phyloP scores from a whole-genome alignment of 805 yeast species.

The Candida railenensis region DNA sequence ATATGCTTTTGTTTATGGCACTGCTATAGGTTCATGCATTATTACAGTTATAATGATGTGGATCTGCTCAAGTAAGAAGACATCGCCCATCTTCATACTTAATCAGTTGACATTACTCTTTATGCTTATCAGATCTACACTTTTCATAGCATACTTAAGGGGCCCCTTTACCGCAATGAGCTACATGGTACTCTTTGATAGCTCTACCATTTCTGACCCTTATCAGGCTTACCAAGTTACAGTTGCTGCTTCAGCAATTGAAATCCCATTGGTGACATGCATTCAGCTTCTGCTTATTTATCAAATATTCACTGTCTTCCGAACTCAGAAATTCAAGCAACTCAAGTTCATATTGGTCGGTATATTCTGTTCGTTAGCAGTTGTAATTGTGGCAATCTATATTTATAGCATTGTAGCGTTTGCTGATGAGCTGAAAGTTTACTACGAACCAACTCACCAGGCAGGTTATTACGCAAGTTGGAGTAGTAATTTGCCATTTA shows the following conservation, averaged over 20 bases:
- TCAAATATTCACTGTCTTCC: constrained; percentile 73
- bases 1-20: constrained; percentile 15
- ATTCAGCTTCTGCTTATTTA: constrained; percentile 67
- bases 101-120: constrained; percentile 62
- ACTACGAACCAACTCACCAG: constrained; percentile 8
- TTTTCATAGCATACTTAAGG: constrained; percentile 54
- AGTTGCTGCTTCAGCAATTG: constrained; percentile 62
- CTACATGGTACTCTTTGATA: constrained; percentile 34
- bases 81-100: constrained; percentile 70
- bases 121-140: constrained; percentile 57
- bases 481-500: constrained; percentile 52
- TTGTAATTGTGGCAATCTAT: constrained; percentile 59
- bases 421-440: constrained; percentile 10
- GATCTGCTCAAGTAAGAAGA: constrained; percentile 40
- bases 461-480: constrained; percentile 19
- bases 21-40: constrained; percentile 16
- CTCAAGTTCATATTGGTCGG: constrained; percentile 40
- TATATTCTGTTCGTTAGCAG: constrained; percentile 44
- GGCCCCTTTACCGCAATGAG: constrained; percentile 53
- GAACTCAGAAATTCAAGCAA: constrained; percentile 48
- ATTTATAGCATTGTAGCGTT: constrained; percentile 43
- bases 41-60: constrained; percentile 13
- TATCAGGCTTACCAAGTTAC: constrained; percentile 50
- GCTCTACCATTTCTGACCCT: constrained; percentile 16
- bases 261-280: constrained; percentile 55